Base-by-base conservation (phyloP, 768 basidiomycete genomes). In the Pulveroboletus sp. region DNA sequence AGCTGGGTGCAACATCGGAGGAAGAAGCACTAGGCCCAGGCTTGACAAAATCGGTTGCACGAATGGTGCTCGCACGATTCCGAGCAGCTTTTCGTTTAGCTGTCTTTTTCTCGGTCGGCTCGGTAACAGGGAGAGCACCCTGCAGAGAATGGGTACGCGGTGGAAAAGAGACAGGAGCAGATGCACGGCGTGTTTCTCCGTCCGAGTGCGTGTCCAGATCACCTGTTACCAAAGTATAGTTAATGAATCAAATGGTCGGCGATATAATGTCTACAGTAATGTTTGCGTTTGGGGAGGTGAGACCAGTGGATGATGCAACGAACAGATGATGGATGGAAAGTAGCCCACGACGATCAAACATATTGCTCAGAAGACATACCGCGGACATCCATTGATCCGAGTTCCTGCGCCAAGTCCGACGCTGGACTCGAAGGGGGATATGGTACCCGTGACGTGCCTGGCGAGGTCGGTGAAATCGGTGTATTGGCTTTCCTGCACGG, bases 51-150 rank as follows among this genome's bases (percentile, higher is more conserved):
- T 76, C 76, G n/a, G 72, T 79, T 41, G 73, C 77, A 43, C 71
- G 78, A 59, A 73, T 80, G 44, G 75, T 81, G 51, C 70, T 76
- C 21, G 71, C 78, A 16, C 79, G 74, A n/a, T 66, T 68, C n/a
- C 71, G 64, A 42, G 63, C 35, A 14, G 32, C 40, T 23, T 16
- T 37, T 38, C 40, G 45, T 33, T 47, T 52, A 0, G 27, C 23
- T 20, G 45, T 16, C 11, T 47, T 67, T 55, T 47, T 65, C 36
- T 31, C 37, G 41, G 32, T 44, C 9, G 33, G 44, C 20, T 49
- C 32, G 13, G 38, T n/a, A 9, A 48, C 33, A 1, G 40, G 34
- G 7, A 50, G 25, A 14, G 53, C 24, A 9, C 48, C 59, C 4
- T 59, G 60, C 29, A 67, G 49, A 21, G 66, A 64, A 40, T 52